Conservation (phyloP, 2,329 filamentous ascomycete species). For the Pseudocercospora cruenta region DNA sequence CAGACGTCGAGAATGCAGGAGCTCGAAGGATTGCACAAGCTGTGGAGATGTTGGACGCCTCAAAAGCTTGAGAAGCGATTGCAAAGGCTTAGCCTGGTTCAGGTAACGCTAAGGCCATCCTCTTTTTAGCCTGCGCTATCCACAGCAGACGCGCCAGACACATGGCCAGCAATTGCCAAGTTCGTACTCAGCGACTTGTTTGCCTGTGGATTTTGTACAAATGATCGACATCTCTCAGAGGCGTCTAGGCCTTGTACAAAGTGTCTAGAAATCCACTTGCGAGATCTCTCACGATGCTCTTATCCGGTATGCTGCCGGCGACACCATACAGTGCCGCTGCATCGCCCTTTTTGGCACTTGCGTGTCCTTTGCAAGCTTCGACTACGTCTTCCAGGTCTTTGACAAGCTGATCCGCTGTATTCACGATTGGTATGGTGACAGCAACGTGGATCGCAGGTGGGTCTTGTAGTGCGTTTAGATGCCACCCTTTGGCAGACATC, state of each 20-base stretch:
- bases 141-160: not conserved
- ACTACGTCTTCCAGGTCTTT: conserved; percentile 66
- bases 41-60: not conserved
- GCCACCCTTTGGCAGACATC: conserved; percentile 86
- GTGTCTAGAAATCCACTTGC: conserved; percentile 91
- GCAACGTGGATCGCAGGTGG: conserved; percentile 93
- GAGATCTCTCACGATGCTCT: conserved; percentile 88
- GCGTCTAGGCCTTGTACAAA: conserved; percentile 46
- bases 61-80: not conserved
- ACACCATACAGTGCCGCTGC: conserved; percentile 91
- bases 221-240: not conserved
- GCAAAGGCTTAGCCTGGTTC: not conserved
- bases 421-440: conserved; percentile 83
- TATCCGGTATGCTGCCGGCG: conserved; percentile 91
- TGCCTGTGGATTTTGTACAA: not conserved
- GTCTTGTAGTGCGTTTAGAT: conserved; percentile 89
- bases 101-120: not conserved
- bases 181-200: not conserved
- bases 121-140: not conserved
- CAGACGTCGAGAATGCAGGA: not conserved
- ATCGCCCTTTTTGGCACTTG: conserved; percentile 68
- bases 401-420: conserved; percentile 78
- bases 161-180: not conserved
- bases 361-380: conserved; percentile 75
- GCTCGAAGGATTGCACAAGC: not conserved